Conservation (phyloP, 805 yeast species). For the Kodamaea leandrae region DNA sequence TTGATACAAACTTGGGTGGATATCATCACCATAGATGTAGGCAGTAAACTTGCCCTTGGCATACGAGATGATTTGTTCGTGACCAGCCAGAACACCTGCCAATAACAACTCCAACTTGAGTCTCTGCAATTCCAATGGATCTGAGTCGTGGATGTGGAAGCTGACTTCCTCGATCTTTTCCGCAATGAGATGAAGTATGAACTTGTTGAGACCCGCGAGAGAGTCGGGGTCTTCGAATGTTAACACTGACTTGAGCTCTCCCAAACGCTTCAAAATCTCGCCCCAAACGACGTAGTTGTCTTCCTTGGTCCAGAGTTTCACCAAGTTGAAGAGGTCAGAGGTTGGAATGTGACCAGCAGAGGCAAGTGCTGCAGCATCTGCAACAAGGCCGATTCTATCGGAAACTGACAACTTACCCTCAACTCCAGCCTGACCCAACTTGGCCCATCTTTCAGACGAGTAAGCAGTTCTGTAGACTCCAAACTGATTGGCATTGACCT, state of each 20-base stretch:
- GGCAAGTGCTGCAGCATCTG: conserved; percentile 74
- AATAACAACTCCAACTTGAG: conserved; percentile 63
- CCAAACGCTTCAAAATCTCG: conserved; percentile 50
- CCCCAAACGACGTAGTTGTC: conserved; percentile 67
- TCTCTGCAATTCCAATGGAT: conserved; percentile 59
- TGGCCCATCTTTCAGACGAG: conserved; percentile 63
- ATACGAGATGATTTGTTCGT: conserved; percentile 45
- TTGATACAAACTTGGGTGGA: conserved; percentile 71
- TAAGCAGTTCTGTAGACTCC: conserved; percentile 78
- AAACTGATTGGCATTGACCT: conserved; percentile 69
- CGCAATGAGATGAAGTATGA: conserved; percentile 53
- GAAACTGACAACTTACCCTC: conserved; percentile 63
- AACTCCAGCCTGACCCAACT: conserved; percentile 62
- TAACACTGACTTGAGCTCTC: conserved; percentile 53
- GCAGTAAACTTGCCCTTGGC: conserved; percentile 50
- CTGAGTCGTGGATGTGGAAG: conserved; percentile 56
- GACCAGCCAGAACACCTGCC: conserved; percentile 55
- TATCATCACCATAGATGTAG: conserved; percentile 51
- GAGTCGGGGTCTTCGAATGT: conserved; percentile 49
- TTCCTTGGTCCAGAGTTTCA: conserved; percentile 61
- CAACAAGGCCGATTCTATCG: conserved; percentile 76
- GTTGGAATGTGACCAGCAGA: conserved; percentile 68
- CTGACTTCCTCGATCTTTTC: conserved; percentile 58
- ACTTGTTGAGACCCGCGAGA: conserved; percentile 48
- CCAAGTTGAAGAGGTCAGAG: conserved; percentile 55